Percentiles rank a stretch among this genome's conserved stretches.
Evolutionary conservation across 2,329 filamentous ascomycete genomes (phyloP).

Genomic region (Polytolypa hystricis): DNA sequence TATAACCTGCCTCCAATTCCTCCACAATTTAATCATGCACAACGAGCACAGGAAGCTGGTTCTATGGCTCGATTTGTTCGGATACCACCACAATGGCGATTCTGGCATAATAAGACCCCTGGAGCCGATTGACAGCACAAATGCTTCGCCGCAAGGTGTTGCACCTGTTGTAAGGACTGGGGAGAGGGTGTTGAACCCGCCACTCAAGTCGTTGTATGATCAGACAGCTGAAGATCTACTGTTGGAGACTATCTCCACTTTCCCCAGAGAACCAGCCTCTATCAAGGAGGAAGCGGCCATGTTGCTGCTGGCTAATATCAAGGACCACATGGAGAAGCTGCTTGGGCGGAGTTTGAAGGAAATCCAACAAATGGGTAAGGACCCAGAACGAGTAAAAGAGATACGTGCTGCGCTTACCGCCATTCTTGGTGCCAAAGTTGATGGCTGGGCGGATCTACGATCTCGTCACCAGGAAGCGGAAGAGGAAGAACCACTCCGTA

Average conservation of each 20-base stretch:
- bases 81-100: slow-evolving; percentile 40
- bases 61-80: slow-evolving; percentile 55
- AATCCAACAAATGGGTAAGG: slow-evolving; percentile 36
- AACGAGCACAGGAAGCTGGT: slow-evolving; percentile 56
- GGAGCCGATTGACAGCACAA: slow-evolving; percentile 30
- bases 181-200: slow-evolving; percentile 32
- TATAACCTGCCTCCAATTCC: slow-evolving; percentile 54
- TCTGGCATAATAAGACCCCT: slow-evolving; percentile 35
- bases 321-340: slow-evolving; percentile 38
- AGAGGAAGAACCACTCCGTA: slow-evolving; percentile 25
- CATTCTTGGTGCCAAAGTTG: slow-evolving; percentile 34
- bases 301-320: slow-evolving; percentile 37
- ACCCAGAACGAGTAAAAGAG: slow-evolving; percentile 34
- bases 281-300: slow-evolving; percentile 38
- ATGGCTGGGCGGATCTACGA: slow-evolving; percentile 34
- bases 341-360: slow-evolving; percentile 32
- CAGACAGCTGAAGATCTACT: slow-evolving; percentile 34
- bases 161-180: slow-evolving; percentile 33
- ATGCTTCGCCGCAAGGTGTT: slow-evolving; percentile 25
- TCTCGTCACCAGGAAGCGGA: slow-evolving; percentile 9
- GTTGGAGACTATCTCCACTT: slow-evolving; percentile 34
- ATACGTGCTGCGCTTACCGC: slow-evolving; percentile 33
- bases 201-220: slow-evolving; percentile 31
- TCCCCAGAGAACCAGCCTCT: slow-evolving; percentile 31
- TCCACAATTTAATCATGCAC: slow-evolving; percentile 55